Percentiles rank a stretch among this genome's conserved stretches.
phyloP scores from a whole-genome alignment of 208 protist genomes.

The Crithidia expoeki region DNA sequence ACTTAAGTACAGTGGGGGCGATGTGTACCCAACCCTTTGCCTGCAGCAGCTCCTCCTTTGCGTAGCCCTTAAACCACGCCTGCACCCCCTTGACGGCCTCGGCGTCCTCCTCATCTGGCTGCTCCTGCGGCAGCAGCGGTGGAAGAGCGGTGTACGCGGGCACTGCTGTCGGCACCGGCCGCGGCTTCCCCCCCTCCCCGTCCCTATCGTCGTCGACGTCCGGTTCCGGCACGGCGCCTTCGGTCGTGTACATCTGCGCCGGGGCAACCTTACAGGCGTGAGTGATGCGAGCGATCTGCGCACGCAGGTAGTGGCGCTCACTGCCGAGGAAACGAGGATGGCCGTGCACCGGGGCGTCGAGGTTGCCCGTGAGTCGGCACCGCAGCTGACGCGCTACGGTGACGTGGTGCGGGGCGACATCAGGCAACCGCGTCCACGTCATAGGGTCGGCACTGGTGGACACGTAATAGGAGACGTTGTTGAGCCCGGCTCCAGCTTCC shows the following conservation, averaged over 20 bases:
- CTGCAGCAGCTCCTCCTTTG: conserved; percentile 87
- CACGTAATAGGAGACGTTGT: conserved; percentile 92
- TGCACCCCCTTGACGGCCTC: conserved; percentile 63
- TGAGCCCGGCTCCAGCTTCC: conserved; percentile 79
- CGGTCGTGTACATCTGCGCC: conserved; percentile 75
- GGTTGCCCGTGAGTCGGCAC: conserved; percentile 92
- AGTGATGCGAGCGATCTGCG: conserved; percentile 95
- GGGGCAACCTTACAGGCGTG: conserved; percentile 89
- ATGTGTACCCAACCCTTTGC: conserved; percentile 92
- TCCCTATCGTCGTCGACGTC: conserved; percentile 82
- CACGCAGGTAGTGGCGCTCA: conserved; percentile 94
- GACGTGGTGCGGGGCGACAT: conserved; percentile 93
- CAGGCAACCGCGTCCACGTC: conserved; percentile 85
- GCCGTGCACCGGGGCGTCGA: conserved; percentile 79
- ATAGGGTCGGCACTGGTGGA: conserved; percentile 71
- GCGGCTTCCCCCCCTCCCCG: conserved; percentile 40
- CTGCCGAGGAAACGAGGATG: conserved; percentile 93
- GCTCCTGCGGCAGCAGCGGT: conserved; percentile 80
- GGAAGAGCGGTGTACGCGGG: conserved; percentile 81
- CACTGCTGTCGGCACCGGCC: conserved; percentile 63
- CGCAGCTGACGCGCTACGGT: conserved; percentile 77
- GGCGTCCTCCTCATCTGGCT: conserved; percentile 80
- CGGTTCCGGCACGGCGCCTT: conserved; percentile 83
- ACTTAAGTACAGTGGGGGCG: conserved; percentile 70
- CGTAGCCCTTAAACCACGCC: conserved; percentile 84